Base-by-base conservation (phyloP, 2,329 filamentous ascomycete species). In the Epicoccum sorghinum region DNA sequence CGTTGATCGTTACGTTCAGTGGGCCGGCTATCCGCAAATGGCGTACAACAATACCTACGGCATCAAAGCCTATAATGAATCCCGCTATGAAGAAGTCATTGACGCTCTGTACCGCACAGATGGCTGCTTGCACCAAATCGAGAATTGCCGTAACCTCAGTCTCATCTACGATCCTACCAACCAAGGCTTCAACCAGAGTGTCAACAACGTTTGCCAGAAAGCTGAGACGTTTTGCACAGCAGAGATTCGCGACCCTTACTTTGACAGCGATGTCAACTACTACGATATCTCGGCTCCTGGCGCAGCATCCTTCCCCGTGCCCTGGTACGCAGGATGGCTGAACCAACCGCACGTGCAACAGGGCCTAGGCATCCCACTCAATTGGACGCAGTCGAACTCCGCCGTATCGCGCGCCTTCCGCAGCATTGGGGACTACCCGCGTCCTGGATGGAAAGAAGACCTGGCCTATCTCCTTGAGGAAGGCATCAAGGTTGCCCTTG, bases 41-140 rank as follows among this genome's bases (percentile, higher is more conserved):
- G 78, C 83, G 0, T 82, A 79, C 67, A 83, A 86, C 68, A 86
- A 86, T 57, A 83, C 83, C 2, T 87, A 86, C 57, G 79, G 78
- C n/a, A 76, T 86, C 35, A 61, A 81, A 50, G 73, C 79, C 1
- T 77, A 83, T 62, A 82, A 81, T 55, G 65, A 81, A 41, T 77
- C 77, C 4, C 68, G 78, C 4, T 80, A 81, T 50, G 70, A 80
- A 2, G 62, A 67, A n/a, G 78, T 78, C 3, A 65, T 82, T 10
- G 61, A 80, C 22, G 73, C 76, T 6, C 78, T 80, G 53, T 75
- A 76, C 44, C 71, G 72, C 6, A 68, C 75, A 0, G 79, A 76
- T 2, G 85, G 85, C 7, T 85, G 83, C 59, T 76, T 77, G 8
- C 83, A 86, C 40, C 77, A 79, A 50, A 80, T 87, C 38, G 64